These are phyloP conservation scores for Oryza meridionalis DNA, from an alignment of 176 grass and related monocot species.

Conservation along the genomic window DNA sequence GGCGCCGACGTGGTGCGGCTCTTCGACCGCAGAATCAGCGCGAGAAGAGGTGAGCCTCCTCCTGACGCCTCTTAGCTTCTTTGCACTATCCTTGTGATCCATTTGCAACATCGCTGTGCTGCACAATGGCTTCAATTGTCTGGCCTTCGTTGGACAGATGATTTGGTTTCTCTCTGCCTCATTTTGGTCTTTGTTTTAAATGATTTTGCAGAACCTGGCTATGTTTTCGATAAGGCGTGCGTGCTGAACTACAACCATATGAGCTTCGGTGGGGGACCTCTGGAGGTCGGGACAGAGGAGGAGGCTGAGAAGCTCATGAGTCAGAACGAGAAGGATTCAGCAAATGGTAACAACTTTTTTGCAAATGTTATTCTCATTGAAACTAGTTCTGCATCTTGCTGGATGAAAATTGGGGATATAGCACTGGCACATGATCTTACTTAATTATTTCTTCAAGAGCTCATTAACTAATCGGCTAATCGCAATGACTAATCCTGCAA, in stretches of 20 bases:
- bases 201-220: conserved; percentile 63
- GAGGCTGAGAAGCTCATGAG: conserved; percentile 78
- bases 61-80: not conserved
- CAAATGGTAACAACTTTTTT: conserved; percentile 59
- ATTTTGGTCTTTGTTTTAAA: conserved; percentile 39
- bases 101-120: not conserved
- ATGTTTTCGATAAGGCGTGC: conserved; percentile 69
- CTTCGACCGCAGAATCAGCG: conserved; percentile 84
- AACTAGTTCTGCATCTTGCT: not conserved
- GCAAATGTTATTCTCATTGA: not conserved
- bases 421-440: not conserved
- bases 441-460: not conserved
- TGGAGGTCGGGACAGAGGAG: conserved; percentile 81
- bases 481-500: not conserved
- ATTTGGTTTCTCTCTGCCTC: conserved; percentile 9
- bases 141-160: not conserved
- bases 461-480: not conserved
- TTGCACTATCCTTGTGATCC: not conserved
- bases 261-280: conserved; percentile 73
- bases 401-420: not conserved
- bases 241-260: conserved; percentile 82
- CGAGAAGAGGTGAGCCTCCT: conserved; percentile 63
- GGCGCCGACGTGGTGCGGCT: conserved; percentile 82
- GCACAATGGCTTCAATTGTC: not conserved
- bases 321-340: conserved; percentile 79